Evolutionary conservation across 179 eudicot genomes (phyloP), one percentile per base, ranked within the genome.

Genomic region (Silene coronaria): DNA sequence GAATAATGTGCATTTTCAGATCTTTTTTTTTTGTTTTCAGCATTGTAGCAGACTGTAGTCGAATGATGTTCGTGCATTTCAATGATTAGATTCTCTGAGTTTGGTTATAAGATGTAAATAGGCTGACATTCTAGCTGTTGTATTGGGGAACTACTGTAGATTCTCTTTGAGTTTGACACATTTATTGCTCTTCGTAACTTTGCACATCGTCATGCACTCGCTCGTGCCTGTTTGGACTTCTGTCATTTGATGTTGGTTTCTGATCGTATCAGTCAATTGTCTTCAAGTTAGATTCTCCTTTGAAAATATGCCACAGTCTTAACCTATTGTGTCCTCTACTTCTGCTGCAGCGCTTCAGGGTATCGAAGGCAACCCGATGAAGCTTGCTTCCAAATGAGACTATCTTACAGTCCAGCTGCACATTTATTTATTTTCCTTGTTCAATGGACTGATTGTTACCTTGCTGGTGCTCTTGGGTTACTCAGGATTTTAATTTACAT

Each of bases 401-500:
- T 86, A 62, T 86, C 87, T 70, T 86, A 73, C 72, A 76, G 87
- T 75, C 84, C 86, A 73, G 85, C 72, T 46, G 85, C 87, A 2
- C 81, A 82, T 22, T 28, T 84, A 4, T 76, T 82, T 62, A 84
- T 82, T 57, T 86, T 78, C 78, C 79, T 86, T 63, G 80, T 84
- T 63, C 85, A 86, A 51, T 86, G 89, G 89, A 67, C 86, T 21
- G 83, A 84, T 55, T 86, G 84, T 77, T 79, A 82, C 53, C 86
- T 86, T 76, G 87, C 86, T 42, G 85, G 84, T 61, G 79, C 87
- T 27, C 84, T 86, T 16, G 87, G 89, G 6, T 74, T 86, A 72
- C 84, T 86, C 36, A 73, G 89, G 73, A 70, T 84, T 75, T 80
- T 86, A 13, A 80, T 84, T 72, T 84, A 70, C 70, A 82, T 66